Percentiles rank a stretch among this genome's conserved stretches.
These are phyloP conservation scores for Holtermannia corniformis DNA, from an alignment of 768 basidiomycete species.

Conservation along the genomic window DNA sequence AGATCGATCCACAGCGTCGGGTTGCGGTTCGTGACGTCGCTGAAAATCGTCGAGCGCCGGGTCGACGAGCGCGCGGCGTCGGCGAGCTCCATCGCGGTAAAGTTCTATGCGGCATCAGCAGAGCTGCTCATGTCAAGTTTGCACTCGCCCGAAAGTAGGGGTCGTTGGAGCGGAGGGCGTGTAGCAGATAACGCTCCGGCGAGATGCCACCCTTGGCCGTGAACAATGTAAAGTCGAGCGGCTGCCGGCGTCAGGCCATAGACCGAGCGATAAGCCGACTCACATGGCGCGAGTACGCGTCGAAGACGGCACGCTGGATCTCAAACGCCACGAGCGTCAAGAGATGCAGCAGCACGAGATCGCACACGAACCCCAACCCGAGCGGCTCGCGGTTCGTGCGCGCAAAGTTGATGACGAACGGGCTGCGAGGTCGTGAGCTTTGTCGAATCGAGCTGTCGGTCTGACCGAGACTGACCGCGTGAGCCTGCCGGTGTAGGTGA, in stretches of 20 bases:
- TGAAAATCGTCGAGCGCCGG: constrained; percentile 23
- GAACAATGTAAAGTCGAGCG: constrained; percentile 30
- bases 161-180: constrained; percentile 26
- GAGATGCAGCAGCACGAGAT: constrained; percentile 14
- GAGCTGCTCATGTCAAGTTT: background rate
- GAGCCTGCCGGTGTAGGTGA: no score
- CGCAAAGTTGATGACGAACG: constrained; percentile 29
- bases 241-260: constrained; percentile 9
- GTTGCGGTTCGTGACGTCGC: constrained; percentile 14
- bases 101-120: constrained; percentile 17
- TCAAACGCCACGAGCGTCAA: constrained; percentile 13
- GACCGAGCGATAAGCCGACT: background rate
- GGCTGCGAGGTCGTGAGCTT: constrained; percentile 7
- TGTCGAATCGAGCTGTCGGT: no score
- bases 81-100: constrained; percentile 35
- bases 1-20: constrained; percentile 16
- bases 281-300: constrained; percentile 30
- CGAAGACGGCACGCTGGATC: constrained; percentile 21
- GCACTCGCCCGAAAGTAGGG: constrained; percentile 29
- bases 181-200: constrained; percentile 28
- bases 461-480: no score
- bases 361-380: constrained; percentile 8
- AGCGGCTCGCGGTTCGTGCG: constrained; percentile 9
- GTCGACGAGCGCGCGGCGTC: constrained; percentile 19
- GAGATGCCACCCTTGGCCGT: constrained; percentile 22